A percentile compares a stretch with the other conserved stretches of the same genome.
Conservation (phyloP, 768 basidiomycete species). For the Phaffia australis region DNA sequence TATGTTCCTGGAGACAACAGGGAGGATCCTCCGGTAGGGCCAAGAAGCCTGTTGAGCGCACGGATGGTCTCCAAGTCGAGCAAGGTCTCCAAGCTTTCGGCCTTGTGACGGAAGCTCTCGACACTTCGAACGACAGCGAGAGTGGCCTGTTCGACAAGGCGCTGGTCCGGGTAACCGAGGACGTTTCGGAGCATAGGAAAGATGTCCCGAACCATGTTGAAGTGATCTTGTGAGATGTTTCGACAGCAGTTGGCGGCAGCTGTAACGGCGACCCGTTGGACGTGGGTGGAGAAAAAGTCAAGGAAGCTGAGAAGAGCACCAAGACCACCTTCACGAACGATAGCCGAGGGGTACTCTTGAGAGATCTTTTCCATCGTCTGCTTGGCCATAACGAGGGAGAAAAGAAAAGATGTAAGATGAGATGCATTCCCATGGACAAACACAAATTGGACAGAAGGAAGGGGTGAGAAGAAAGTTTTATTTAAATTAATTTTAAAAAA, state of each 20-base stretch:
- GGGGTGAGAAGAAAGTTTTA: too few species aligned
- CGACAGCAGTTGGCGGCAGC: constrained; percentile 96
- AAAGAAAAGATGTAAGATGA: not conserved
- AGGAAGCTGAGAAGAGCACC: constrained; percentile 87
- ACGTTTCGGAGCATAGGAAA: constrained; percentile 82
- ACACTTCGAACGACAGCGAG: constrained; percentile 88
- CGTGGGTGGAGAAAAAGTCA: constrained; percentile 96
- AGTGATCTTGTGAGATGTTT: constrained; percentile 78
- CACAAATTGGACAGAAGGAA: not conserved
- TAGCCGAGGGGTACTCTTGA: constrained; percentile 89
- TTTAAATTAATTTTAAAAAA: constrained; percentile 26
- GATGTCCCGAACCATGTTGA: constrained; percentile 74
- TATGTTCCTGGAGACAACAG: constrained; percentile 77
- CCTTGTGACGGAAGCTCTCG: constrained; percentile 77
- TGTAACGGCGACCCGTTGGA: constrained; percentile 90
- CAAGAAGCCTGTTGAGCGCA: constrained; percentile 72
- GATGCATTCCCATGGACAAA: not conserved
- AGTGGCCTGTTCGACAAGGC: constrained; percentile 93
- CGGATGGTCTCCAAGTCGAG: constrained; percentile 62
- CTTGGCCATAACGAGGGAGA: too few species aligned
- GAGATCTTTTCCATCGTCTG: constrained; percentile 98
- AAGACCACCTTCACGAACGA: constrained; percentile 90
- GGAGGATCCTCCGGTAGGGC: constrained; percentile 69
- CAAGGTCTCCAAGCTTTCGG: constrained; percentile 74
- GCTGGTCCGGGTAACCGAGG: constrained; percentile 81